Percentiles rank a stretch among this genome's conserved stretches.
These are phyloP conservation scores for Phytophthora pisi DNA, from an alignment of 352 stramenopile species.

Conservation along the genomic window DNA sequence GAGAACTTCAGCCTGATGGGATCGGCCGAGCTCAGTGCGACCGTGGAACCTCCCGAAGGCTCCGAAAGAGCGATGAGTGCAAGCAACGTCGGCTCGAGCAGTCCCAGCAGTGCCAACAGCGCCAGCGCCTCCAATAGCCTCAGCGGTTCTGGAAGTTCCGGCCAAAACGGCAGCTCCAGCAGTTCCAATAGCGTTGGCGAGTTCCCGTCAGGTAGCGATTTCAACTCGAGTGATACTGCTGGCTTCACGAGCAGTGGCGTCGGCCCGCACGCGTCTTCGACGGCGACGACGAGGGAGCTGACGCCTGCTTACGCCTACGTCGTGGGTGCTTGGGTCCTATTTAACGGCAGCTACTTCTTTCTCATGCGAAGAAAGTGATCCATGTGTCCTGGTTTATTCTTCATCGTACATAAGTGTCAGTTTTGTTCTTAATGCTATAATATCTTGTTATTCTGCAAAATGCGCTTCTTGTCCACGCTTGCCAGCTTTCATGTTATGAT, in stretches of 20 bases:
- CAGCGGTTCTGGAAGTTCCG: slow-evolving; percentile 2
- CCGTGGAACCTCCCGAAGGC: slow-evolving; percentile 18
- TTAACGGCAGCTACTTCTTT: slow-evolving; percentile 59
- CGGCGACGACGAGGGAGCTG: slow-evolving; percentile 39
- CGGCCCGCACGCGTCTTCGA: slow-evolving; percentile 35
- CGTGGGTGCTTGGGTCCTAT: slow-evolving; percentile 44
- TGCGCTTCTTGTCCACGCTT: neutral
- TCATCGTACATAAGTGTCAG: slow-evolving; percentile 32
- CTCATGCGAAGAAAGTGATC: slow-evolving; percentile 53
- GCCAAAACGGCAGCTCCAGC: slow-evolving; percentile 8
- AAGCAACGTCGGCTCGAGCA: neutral
- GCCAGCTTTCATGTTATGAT: neutral
- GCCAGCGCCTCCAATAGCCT: neutral
- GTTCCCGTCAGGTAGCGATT: slow-evolving; percentile 16
- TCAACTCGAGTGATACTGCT: slow-evolving; percentile 27
- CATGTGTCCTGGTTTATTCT: slow-evolving; percentile 28
- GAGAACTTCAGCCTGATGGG: slow-evolving; percentile 21
- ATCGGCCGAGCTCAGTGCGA: slow-evolving; percentile 6
- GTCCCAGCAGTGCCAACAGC: neutral
- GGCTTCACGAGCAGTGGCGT: slow-evolving; percentile 30
- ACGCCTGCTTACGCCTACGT: slow-evolving; percentile 46
- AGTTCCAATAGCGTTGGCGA: slow-evolving; percentile 23
- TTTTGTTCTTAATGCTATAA: slow-evolving; percentile 33
- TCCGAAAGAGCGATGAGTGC: neutral
- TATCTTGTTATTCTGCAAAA: slow-evolving; percentile 27